phyloP scores from a whole-genome alignment of 106 monocot species.

The Acorus calamus region DNA sequence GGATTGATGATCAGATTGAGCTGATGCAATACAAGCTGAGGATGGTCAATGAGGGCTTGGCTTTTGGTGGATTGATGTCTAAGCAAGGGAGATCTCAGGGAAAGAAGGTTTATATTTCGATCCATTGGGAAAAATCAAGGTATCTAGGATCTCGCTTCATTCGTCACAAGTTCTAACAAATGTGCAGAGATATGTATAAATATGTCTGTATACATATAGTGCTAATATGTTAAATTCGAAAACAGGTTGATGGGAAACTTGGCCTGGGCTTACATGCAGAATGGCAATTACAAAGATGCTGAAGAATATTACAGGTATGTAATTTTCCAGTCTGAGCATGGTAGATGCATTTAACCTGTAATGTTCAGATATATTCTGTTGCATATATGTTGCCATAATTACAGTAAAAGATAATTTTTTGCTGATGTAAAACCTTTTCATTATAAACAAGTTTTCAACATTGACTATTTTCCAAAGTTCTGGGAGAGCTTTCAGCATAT shows the following conservation, averaged over 20 bases:
- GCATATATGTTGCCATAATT: too few species aligned
- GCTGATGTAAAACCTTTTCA: too few species aligned
- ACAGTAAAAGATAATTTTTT: too few species aligned
- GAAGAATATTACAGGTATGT: constrained; percentile 19
- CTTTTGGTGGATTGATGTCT: constrained; percentile 15
- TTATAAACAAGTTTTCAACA: too few species aligned
- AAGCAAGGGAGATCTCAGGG: constrained; percentile 14
- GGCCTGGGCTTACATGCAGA: constrained; percentile 32
- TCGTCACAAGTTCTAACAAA: not conserved
- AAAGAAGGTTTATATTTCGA: constrained; percentile 15
- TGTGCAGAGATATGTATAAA: too few species aligned
- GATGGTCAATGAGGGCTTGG: constrained; percentile 17
- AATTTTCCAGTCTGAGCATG: too few species aligned
- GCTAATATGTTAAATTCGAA: not conserved
- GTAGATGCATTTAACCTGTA: too few species aligned
- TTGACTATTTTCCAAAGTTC: too few species aligned
- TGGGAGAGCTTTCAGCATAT: too few species aligned
- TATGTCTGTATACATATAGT: not conserved
- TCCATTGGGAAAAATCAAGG: constrained; percentile 21
- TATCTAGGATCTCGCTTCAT: not conserved
- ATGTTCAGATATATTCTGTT: too few species aligned
- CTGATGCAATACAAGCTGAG: constrained; percentile 15
- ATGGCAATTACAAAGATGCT: constrained; percentile 18
- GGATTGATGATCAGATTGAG: constrained; percentile 19
- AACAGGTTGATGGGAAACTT: constrained; percentile 26